These are phyloP conservation scores for Penicillium robsamsonii DNA, from an alignment of 495 filamentous ascomycete species.

Conservation along the genomic window DNA sequence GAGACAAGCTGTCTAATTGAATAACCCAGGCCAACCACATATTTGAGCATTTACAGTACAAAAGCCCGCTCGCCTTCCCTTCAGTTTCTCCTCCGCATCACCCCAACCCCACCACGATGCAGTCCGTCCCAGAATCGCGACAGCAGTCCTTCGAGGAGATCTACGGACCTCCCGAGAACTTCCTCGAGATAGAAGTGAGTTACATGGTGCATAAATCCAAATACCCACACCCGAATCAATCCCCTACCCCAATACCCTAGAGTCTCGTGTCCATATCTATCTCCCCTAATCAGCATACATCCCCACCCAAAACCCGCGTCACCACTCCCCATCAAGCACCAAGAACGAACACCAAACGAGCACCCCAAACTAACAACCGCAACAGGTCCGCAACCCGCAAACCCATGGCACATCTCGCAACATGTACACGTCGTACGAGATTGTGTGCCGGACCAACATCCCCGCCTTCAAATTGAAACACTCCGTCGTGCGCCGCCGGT, in stretches of 20 bases:
- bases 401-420: constrained; percentile 90
- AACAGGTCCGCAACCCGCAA: constrained; percentile 81
- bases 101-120: constrained; percentile 53
- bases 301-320: constrained; percentile 6
- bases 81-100: constrained; percentile 1
- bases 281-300: constrained; percentile 6
- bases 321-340: neutral
- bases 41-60: neutral
- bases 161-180: constrained; percentile 97
- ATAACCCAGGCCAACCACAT: neutral
- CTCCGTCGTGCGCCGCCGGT: constrained; percentile 84
- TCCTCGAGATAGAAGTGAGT: constrained; percentile 92
- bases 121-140: constrained; percentile 79
- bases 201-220: neutral
- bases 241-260: neutral
- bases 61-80: neutral
- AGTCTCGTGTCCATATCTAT: constrained; percentile 17
- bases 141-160: constrained; percentile 98
- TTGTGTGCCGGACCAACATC: constrained; percentile 95
- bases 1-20: constrained; percentile 1
- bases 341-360: neutral
- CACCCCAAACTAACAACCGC: constrained; percentile 12
- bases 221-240: too few species aligned
- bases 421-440: constrained; percentile 99
- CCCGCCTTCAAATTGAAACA: constrained; percentile 93